Conservation (phyloP, 169 alveolate genomes). For the Cryptosporidium sp. region DNA sequence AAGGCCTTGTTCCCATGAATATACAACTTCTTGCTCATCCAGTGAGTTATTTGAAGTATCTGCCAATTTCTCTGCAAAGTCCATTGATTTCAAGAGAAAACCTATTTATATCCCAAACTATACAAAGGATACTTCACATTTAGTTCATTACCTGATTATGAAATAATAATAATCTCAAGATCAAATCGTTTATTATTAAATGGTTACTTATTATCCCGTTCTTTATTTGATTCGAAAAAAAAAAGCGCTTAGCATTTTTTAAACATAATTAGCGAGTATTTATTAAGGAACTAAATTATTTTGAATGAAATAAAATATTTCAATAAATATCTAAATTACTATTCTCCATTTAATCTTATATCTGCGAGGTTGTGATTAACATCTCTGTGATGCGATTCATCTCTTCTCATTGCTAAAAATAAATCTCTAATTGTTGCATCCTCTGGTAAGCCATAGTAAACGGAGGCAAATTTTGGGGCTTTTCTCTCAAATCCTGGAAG, state of each 20-base stretch:
- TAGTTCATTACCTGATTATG: not conserved
- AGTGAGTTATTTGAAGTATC: not conserved
- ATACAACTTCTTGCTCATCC: constrained; percentile 29
- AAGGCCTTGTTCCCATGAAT: constrained; percentile 73
- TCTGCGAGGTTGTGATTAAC: constrained; percentile 30
- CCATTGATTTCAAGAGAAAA: constrained; percentile 23
- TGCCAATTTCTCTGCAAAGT: constrained; percentile 61
- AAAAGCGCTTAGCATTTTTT: not conserved
- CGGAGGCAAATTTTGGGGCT: constrained; percentile 79
- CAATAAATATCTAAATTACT: not conserved
- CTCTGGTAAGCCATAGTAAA: constrained; percentile 79
- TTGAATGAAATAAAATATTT: not conserved
- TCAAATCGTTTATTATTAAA: not conserved
- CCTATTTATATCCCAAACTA: not conserved
- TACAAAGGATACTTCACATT: not conserved
- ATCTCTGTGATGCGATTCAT: constrained; percentile 84
- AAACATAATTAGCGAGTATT: not conserved
- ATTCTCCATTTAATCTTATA: not conserved
- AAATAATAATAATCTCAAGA: not conserved
- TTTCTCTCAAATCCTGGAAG: constrained; percentile 56
- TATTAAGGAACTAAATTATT: not conserved
- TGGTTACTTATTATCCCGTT: not conserved
- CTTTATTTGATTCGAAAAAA: not conserved
- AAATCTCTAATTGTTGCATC: constrained; percentile 82
- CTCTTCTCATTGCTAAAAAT: constrained; percentile 82